Evolutionary conservation across 805 yeast species (phyloP), one percentile per base, ranked within the genome.

Genomic region (Hermanozyma aechmeae): DNA sequence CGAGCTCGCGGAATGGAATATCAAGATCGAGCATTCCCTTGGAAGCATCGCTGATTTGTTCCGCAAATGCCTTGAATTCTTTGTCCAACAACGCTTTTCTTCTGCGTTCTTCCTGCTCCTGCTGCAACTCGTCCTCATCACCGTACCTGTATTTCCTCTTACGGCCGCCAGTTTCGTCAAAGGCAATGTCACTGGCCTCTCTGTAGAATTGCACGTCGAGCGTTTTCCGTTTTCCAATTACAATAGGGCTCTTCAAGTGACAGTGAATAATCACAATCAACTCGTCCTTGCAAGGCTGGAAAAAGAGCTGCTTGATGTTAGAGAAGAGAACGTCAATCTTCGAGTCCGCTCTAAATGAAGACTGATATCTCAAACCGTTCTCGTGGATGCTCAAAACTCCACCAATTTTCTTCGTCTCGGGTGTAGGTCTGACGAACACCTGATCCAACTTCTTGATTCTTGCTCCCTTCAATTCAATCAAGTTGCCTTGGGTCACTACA

Each of bases 81-180:
- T 81, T 84, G 59, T 92, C 96, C 46, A 92, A 71, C 22, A 84
- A 73, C 15, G 83, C 81, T 46, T 94, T 82, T 58, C 96, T 73
- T 56, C 89, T 72, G 62, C 96, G 78, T 61, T 92, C 98, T 56
- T 92, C 97, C 59, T 89, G 96, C 61, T 92, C 98, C 58, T 89
- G 96, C 58, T 92, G 97, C 40, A 92, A 66, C 60, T 92, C 98
- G 56, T 92, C 98, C 56, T 92, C 98, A 53, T 92, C 98, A 26
- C 98, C 98, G 51, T 92, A 92, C 48, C 92, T 61, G 55, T 79
- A 79, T 40, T 71, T 73, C 56, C 96, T 76, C 61, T 84, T 79
- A 38, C 95, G 79, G 36, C 85, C 87, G 40, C 96, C 95, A 13
- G 98, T 92, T 58, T 92, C 98, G 57, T 92, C 98, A 46, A 86